phyloP scores from a whole-genome alignment of 768 basidiomycete species.

The Cyathus striatus region DNA sequence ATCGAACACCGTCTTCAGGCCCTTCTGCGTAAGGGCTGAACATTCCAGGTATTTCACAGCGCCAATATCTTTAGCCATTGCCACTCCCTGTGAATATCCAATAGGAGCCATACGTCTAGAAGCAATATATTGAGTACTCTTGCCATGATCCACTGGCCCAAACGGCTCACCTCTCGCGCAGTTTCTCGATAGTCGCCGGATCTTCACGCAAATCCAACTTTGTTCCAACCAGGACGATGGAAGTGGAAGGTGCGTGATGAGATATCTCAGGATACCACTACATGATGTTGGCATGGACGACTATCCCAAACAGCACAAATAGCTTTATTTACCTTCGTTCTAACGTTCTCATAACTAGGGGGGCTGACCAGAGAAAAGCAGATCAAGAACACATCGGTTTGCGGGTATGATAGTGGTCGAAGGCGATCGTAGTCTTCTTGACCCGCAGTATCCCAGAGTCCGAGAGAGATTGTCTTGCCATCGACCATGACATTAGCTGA shows the following conservation, averaged over 20 bases:
- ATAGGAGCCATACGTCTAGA: conserved; percentile 90
- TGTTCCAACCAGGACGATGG: conserved; percentile 92
- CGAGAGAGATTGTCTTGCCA: conserved; percentile 96
- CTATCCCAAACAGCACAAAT: conserved; percentile 1
- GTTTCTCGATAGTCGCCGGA: conserved; percentile 84
- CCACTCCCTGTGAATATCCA: conserved; percentile 84
- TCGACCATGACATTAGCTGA: conserved; percentile 99
- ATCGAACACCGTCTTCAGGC: conserved; percentile 97
- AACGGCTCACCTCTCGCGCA: conserved; percentile 77
- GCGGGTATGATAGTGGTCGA: conserved; percentile 96
- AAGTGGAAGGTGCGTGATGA: conserved; percentile 93
- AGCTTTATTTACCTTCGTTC: conserved; percentile 81
- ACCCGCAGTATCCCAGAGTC: conserved; percentile 99
- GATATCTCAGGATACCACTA: conserved; percentile 97
- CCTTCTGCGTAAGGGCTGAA: conserved; percentile 96
- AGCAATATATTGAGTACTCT: neutral
- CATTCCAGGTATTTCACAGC: conserved; percentile 97
- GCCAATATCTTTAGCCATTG: conserved; percentile 89
- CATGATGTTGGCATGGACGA: conserved; percentile 8
- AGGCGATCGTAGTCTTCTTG: conserved; percentile 99
- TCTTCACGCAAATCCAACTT: conserved; percentile 98
- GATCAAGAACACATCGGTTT: conserved; percentile 98
- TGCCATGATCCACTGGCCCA: neutral
- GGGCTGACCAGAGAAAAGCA: conserved; percentile 98
- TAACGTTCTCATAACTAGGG: conserved; percentile 97